These are phyloP conservation scores for Boletus coffeatus DNA, from an alignment of 1,284 basidiomycete species.

Conservation along the genomic window DNA sequence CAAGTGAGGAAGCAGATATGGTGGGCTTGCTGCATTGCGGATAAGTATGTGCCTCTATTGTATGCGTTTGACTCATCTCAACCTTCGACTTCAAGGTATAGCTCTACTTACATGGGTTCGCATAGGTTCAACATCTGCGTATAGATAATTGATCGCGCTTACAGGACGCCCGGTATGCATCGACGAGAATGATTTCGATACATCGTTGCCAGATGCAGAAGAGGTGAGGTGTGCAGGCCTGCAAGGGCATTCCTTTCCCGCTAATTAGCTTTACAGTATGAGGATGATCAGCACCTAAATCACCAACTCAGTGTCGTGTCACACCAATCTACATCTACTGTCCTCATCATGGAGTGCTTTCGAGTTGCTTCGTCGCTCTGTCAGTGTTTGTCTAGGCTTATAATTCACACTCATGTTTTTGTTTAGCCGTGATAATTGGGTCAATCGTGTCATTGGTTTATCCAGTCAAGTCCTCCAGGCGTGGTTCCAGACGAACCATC, in stretches of 20 bases:
- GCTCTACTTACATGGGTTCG: conserved; percentile 65
- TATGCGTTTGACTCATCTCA: conserved; percentile 3
- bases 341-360: conserved; percentile 52
- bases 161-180: conserved; percentile 66
- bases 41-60: conserved; percentile 46
- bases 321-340: conserved; percentile 36
- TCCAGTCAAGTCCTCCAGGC: conserved; percentile 53
- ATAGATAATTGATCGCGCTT: conserved; percentile 4
- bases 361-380: conserved; percentile 57
- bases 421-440: conserved; percentile 54
- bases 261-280: conserved; percentile 38
- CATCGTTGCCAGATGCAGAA: conserved; percentile 55
- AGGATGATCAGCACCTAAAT: conserved; percentile 33
- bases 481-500: conserved; percentile 40
- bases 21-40: conserved; percentile 75
- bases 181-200: conserved; percentile 71
- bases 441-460: conserved; percentile 70
- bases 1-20: conserved; percentile 77
- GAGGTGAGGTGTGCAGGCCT: conserved; percentile 32
- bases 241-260: neutral
- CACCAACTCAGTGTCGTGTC: conserved; percentile 5
- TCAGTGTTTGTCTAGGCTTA: conserved; percentile 29
- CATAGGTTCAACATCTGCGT: neutral
- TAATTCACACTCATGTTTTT: conserved; percentile 3
- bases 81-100: conserved; percentile 39